Conservation (phyloP, 139 green algal species). For the Monoraphidium neglectum region DNA sequence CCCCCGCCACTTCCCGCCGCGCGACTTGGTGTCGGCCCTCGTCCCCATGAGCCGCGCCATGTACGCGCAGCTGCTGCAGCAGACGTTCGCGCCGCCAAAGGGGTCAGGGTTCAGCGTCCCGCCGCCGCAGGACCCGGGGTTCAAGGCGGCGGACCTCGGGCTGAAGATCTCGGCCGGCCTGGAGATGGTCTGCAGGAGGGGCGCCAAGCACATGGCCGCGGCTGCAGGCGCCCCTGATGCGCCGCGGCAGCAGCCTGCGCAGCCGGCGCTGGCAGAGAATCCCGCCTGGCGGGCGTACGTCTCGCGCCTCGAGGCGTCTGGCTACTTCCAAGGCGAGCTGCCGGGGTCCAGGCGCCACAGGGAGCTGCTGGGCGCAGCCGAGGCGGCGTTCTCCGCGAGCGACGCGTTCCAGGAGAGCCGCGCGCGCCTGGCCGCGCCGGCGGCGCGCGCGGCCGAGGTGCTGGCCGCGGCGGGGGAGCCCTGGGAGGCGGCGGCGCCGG, state of each 20-base stretch:
- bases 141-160: slow-evolving; percentile 51
- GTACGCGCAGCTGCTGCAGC: slow-evolving; percentile 71
- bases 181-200: slow-evolving; percentile 60
- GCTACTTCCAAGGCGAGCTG: slow-evolving; percentile 50
- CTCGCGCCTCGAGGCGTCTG: slow-evolving; percentile 31
- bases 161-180: slow-evolving; percentile 73
- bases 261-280: slow-evolving; percentile 20
- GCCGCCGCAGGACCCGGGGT: slow-evolving; percentile 2
- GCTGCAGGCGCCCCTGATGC: background rate
- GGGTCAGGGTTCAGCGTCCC: slow-evolving; percentile 44
- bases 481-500: background rate
- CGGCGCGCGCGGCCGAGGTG: slow-evolving; percentile 24
- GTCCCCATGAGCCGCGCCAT: slow-evolving; percentile 59
- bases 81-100: slow-evolving; percentile 55
- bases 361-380: slow-evolving; percentile 43
- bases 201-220: too few species aligned
- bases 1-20: slow-evolving; percentile 52
- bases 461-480: slow-evolving; percentile 51
- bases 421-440: slow-evolving; percentile 41
- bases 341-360: slow-evolving; percentile 43
- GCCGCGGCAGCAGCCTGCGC: background rate
- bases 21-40: slow-evolving; percentile 15
- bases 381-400: background rate
- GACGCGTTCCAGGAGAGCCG: slow-evolving; percentile 38
- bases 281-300: slow-evolving; percentile 46